Percentiles rank a stretch among this genome's conserved stretches.
Conservation (phyloP, 306 rosid species). For the Trichosanthes cucumerina region DNA sequence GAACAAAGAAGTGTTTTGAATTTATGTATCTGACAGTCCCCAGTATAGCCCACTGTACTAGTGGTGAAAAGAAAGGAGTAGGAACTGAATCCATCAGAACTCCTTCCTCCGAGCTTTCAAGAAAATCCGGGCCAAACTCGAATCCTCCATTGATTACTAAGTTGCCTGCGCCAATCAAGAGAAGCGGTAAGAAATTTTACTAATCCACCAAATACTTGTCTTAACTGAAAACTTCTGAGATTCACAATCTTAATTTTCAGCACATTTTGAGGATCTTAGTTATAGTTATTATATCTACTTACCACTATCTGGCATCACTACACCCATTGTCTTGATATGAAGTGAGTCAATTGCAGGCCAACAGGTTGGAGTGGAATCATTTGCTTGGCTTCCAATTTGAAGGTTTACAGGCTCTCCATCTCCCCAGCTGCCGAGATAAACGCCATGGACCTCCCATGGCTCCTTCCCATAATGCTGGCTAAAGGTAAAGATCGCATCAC, state of each 20-base stretch:
- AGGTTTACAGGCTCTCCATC: constrained; percentile 17
- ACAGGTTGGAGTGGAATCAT: constrained; percentile 18
- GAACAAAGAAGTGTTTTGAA: constrained; percentile 24
- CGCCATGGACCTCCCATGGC: constrained; percentile 21
- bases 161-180: constrained; percentile 15
- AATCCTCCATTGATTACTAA: constrained; percentile 20
- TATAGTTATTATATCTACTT: background rate
- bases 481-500: constrained; percentile 7
- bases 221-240: background rate
- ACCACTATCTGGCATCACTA: constrained; percentile 15
- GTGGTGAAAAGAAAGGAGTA: constrained; percentile 20
- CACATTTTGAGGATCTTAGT: background rate
- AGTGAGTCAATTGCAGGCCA: constrained; percentile 25
- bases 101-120: constrained; percentile 17
- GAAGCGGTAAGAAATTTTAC: background rate
- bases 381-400: constrained; percentile 15
- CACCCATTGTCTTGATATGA: constrained; percentile 17
- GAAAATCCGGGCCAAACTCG: constrained; percentile 24
- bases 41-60: constrained; percentile 14
- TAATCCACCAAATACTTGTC: background rate
- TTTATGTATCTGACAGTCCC: constrained; percentile 23
- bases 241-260: background rate
- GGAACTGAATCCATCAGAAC: constrained; percentile 20
- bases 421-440: constrained; percentile 30
- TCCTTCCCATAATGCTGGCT: constrained; percentile 17